Evolutionary conservation across 2,329 filamentous ascomycete species (phyloP).

Genomic region (Pestalotiopsis sp.): DNA sequence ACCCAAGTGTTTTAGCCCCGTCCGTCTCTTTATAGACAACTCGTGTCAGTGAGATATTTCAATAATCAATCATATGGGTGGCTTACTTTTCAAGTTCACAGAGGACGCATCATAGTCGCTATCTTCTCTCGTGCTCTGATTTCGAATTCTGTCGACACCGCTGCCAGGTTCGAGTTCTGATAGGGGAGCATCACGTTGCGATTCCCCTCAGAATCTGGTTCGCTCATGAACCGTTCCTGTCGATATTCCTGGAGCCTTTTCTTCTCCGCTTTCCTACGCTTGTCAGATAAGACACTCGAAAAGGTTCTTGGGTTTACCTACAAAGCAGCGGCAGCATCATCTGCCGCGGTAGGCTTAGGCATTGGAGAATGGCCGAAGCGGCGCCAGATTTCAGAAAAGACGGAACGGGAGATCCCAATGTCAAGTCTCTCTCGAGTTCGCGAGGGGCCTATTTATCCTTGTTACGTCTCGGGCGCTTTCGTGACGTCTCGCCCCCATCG

Average conservation of each 20-base stretch:
- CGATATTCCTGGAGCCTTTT: background rate
- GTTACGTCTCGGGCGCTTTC: no score
- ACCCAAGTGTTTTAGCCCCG: no score
- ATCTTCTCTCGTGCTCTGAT: background rate
- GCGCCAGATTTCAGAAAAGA: background rate
- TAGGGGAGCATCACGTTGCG: background rate
- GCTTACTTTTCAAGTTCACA: background rate
- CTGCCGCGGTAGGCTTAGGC: background rate
- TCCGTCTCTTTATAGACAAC: no score
- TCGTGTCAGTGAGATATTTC: no score
- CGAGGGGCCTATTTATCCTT: no score
- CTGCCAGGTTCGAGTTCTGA: background rate
- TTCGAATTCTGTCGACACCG: no score
- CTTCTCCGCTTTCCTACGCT: background rate
- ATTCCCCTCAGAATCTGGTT: background rate
- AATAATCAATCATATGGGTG: no score
- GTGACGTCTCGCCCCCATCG: background rate
- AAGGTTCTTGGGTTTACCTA: background rate
- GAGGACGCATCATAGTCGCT: background rate
- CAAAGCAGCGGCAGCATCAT: background rate
- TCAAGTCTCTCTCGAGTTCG: no score
- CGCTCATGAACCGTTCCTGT: background rate
- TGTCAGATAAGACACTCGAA: background rate
- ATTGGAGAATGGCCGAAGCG: background rate
- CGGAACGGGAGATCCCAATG: no score